Evolutionary conservation across 495 filamentous ascomycete genomes (phyloP), one percentile per base, ranked within the genome.

Genomic region (Elasticomyces elasticus): DNA sequence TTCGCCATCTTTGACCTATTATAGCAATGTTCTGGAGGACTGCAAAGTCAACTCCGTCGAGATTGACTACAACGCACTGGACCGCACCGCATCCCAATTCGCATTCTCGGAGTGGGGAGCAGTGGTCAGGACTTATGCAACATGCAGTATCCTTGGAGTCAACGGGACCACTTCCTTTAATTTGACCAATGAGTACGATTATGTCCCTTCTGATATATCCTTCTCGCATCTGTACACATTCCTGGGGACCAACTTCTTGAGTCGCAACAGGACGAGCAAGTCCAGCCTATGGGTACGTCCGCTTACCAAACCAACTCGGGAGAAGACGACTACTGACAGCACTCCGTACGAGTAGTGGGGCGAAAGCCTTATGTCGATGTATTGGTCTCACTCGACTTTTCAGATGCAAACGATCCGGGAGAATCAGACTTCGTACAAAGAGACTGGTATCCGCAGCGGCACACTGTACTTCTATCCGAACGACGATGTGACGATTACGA

Each of bases 171-270:
- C 62, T 15, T 38, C 50, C 20, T 51, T 69, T 35, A 54, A 66
- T 40, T 23, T 62, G 7, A 69, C 66, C 2, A 53, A 63, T 24
- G 57, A 60, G 43, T 63, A 62, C 38, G 59, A 66, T 19, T 60
- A 54, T n/a, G 51, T 58, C 7, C 47, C 58, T 12, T 26, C 53
- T 43, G 25, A 40, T n/a, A 10, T 54, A 13, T 33, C 40, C 17
- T 45, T 47, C 40, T 46, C 42, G 23, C 12, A 6, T 3, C 41
- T 54, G 2, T 57, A 54, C 31, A 37, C 53, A 13, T 57, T 61
- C 41, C 35, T 59, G 12, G 46, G 40, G 2, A 56, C 26, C 6
- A 40, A 37, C 22, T 57, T 52, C 42, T n/a, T 57, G 25, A 19
- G 33, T 27, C 47, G 52, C n/a, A 53, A 65, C 22, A 3, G 17